Evolutionary conservation across 228 moss, liverwort and hornwort species (phyloP).

Genomic region (Sphagnum magellanicum): DNA sequence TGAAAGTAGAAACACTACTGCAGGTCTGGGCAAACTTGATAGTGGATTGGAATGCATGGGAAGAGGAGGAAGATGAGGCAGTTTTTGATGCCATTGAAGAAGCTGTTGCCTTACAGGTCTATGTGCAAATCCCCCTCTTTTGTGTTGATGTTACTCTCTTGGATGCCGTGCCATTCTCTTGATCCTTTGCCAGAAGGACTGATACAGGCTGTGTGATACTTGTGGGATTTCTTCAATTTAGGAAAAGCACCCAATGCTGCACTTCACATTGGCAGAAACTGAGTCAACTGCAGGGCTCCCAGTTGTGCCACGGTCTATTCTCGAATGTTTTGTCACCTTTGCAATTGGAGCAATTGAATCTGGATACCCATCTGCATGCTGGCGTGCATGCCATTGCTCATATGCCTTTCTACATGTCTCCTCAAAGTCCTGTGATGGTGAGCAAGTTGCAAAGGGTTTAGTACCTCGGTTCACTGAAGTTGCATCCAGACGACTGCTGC

Average conservation of each 20-base stretch:
- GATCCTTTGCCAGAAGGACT: neutral
- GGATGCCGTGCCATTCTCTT: too few relatives aligned
- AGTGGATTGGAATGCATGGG: constrained; percentile 49
- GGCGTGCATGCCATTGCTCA: constrained; percentile 54
- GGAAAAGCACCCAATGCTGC: constrained; percentile 44
- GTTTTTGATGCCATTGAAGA: constrained; percentile 46
- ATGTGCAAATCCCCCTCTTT: constrained; percentile 4
- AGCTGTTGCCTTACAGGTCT: constrained; percentile 51
- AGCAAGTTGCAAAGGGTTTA: constrained; percentile 19
- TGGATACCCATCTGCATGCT: constrained; percentile 39
- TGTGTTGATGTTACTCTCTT: neutral
- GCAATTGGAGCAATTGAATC: constrained; percentile 34
- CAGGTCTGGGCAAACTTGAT: constrained; percentile 53
- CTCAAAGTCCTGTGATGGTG: constrained; percentile 37
- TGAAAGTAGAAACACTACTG: constrained; percentile 38
- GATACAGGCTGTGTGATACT: neutral
- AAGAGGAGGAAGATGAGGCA: constrained; percentile 38
- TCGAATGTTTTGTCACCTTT: constrained; percentile 38
- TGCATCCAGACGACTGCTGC: constrained; percentile 36
- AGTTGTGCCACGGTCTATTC: constrained; percentile 28
- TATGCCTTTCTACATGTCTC: constrained; percentile 43
- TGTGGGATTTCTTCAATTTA: constrained; percentile 7
- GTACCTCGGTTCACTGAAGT: constrained; percentile 35
- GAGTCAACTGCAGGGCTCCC: constrained; percentile 16
- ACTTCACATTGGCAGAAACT: constrained; percentile 18